These are phyloP conservation scores for Aquilaria sinensis DNA, from an alignment of 345 rosid genomes.

Conservation along the genomic window DNA sequence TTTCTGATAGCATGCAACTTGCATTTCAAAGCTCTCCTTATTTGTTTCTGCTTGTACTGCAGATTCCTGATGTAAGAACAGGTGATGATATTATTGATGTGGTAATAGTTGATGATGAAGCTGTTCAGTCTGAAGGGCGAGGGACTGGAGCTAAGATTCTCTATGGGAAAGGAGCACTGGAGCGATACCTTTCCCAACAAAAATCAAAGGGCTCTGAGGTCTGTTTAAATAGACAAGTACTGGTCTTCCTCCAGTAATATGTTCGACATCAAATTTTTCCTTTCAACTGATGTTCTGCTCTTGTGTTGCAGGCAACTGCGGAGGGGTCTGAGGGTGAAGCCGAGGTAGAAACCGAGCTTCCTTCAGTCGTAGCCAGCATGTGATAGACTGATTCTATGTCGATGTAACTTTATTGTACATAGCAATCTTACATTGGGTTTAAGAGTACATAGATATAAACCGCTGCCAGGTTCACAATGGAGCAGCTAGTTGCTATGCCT, in stretches of 20 bases:
- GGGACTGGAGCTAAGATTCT: constrained; percentile 81
- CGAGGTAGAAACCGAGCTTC: constrained; percentile 67
- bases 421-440: constrained; percentile 15
- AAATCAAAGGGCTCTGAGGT: constrained; percentile 36
- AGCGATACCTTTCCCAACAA: constrained; percentile 48
- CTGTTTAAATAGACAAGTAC: background rate
- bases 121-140: constrained; percentile 52
- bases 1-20: background rate
- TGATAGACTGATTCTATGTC: constrained; percentile 29
- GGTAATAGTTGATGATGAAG: constrained; percentile 82
- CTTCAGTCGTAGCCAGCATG: constrained; percentile 86
- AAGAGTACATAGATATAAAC: constrained; percentile 1
- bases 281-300: constrained; percentile 2
- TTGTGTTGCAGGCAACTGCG: constrained; percentile 36
- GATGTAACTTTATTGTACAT: constrained; percentile 57
- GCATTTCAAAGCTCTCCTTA: background rate
- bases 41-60: constrained; percentile 8
- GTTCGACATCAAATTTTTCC: background rate
- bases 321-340: constrained; percentile 57
- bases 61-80: constrained; percentile 82
- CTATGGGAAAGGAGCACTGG: constrained; percentile 72
- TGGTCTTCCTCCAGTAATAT: constrained; percentile 5
- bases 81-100: constrained; percentile 78
- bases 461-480: background rate
- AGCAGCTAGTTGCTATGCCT: too few species aligned